Evolutionary conservation across 352 stramenopile genomes (phyloP).

Genomic region (Pythium monospermum): DNA sequence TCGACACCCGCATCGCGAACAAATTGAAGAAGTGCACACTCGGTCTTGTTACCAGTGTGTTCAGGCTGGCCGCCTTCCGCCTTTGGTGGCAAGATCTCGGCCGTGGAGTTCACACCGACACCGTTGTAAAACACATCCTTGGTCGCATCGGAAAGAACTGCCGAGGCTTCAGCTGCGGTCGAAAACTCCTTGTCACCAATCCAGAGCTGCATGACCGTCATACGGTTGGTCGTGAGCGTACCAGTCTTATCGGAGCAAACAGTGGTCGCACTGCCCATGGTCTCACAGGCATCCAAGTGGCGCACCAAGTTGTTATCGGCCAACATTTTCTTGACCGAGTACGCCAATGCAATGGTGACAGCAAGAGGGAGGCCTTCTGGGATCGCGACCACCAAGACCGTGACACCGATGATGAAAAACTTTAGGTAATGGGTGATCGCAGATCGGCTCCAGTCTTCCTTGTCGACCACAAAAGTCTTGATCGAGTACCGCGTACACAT

Average conservation of each 20-base stretch:
- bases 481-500: constrained; percentile 74
- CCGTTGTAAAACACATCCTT: constrained; percentile 23
- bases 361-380: constrained; percentile 96
- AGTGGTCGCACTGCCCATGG: constrained; percentile 92
- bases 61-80: constrained; percentile 45
- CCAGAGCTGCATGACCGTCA: constrained; percentile 87
- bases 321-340: constrained; percentile 93
- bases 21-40: constrained; percentile 72
- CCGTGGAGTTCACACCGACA: constrained; percentile 67
- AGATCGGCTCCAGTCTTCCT: background rate
- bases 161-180: background rate
- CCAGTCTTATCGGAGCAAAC: constrained; percentile 98
- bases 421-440: constrained; percentile 45
- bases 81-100: constrained; percentile 24
- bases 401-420: constrained; percentile 86
- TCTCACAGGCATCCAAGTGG: constrained; percentile 87
- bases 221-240: constrained; percentile 97
- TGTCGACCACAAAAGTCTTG: constrained; percentile 31
- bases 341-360: constrained; percentile 96
- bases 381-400: constrained; percentile 96
- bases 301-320: constrained; percentile 87
- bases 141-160: background rate
- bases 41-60: constrained; percentile 81
- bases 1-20: constrained; percentile 65
- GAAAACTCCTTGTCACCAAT: background rate